These are phyloP conservation scores for Acorus calamus DNA, from an alignment of 106 monocot species.

Conservation along the genomic window DNA sequence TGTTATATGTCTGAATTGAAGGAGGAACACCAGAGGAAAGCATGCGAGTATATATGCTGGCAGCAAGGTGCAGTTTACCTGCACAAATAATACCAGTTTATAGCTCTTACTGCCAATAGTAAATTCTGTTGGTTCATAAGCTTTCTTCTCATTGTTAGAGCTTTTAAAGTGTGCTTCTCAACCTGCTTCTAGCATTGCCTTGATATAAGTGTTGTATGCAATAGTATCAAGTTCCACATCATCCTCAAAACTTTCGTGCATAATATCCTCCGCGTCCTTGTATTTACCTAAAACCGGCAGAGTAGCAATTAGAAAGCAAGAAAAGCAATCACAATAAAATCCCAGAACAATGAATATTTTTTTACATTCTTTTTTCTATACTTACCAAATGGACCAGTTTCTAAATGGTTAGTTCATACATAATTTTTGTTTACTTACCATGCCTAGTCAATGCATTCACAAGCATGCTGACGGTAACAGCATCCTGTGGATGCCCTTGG, in stretches of 20 bases:
- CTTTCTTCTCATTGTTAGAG: not conserved
- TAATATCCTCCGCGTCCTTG: slow-evolving; percentile 61
- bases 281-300: slow-evolving; percentile 47
- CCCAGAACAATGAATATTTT: too few species aligned
- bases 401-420: too few species aligned
- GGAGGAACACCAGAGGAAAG: slow-evolving; percentile 55
- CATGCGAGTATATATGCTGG: slow-evolving; percentile 69
- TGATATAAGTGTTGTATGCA: slow-evolving; percentile 91
- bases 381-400: too few species aligned
- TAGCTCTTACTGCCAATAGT: too few species aligned
- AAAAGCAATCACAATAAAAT: too few species aligned
- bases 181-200: slow-evolving; percentile 93
- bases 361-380: too few species aligned
- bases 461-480: slow-evolving; percentile 56
- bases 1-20: slow-evolving; percentile 83
- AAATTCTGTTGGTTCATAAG: too few species aligned
- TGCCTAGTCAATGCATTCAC: slow-evolving; percentile 63
- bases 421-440: slow-evolving; percentile 19
- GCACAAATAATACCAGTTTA: slow-evolving; percentile 7
- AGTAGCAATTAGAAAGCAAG: not conserved
- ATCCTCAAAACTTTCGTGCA: slow-evolving; percentile 37
- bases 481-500: slow-evolving; percentile 41
- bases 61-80: slow-evolving; percentile 79
- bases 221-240: slow-evolving; percentile 64
- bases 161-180: not conserved